These are phyloP conservation scores for Macroventuria anomochaeta DNA, from an alignment of 2,329 filamentous ascomycete genomes.

Conservation along the genomic window DNA sequence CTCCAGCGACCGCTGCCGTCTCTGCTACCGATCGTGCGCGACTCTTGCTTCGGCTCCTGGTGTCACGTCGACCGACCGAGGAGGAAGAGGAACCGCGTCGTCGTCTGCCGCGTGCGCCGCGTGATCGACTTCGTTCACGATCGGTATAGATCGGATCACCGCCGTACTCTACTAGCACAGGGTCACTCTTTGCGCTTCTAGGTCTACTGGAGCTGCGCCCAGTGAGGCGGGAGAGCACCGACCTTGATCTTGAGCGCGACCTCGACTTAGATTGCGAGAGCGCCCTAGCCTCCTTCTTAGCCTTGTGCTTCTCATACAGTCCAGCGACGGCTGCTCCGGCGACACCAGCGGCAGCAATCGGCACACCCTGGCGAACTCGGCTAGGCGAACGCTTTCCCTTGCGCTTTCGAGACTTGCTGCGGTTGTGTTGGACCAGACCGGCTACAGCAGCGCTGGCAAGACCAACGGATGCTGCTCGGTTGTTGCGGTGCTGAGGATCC, in stretches of 20 bases:
- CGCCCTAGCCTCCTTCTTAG: constrained; percentile 62
- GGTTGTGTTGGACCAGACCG: constrained; percentile 63
- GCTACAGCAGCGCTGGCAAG: constrained; percentile 67
- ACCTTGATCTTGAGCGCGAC: constrained; percentile 54
- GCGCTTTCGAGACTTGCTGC: constrained; percentile 64
- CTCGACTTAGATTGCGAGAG: constrained; percentile 49
- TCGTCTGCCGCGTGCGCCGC: constrained; percentile 47
- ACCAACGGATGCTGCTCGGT: constrained; percentile 66
- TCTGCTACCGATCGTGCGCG: constrained; percentile 60
- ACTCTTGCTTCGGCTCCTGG: constrained; percentile 54
- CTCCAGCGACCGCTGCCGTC: constrained; percentile 64
- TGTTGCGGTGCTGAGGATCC: constrained; percentile 61
- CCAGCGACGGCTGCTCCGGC: constrained; percentile 67
- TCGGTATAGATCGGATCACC: constrained; percentile 67
- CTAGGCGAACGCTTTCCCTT: constrained; percentile 62
- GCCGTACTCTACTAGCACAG: constrained; percentile 68
- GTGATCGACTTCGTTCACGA: constrained; percentile 37
- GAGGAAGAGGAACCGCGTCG: constrained; percentile 53
- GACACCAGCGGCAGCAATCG: constrained; percentile 66
- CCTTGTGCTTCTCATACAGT: constrained; percentile 68
- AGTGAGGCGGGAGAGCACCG: constrained; percentile 51
- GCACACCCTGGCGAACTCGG: constrained; percentile 62
- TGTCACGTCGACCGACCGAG: constrained; percentile 48
- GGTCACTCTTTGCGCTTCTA: constrained; percentile 54
- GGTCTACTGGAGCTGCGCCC: constrained; percentile 45